A percentile compares a stretch with the other conserved stretches of the same genome.
Evolutionary conservation across 371 early-diverging fungal species (phyloP).

Genomic region (Rhizopus sp.): DNA sequence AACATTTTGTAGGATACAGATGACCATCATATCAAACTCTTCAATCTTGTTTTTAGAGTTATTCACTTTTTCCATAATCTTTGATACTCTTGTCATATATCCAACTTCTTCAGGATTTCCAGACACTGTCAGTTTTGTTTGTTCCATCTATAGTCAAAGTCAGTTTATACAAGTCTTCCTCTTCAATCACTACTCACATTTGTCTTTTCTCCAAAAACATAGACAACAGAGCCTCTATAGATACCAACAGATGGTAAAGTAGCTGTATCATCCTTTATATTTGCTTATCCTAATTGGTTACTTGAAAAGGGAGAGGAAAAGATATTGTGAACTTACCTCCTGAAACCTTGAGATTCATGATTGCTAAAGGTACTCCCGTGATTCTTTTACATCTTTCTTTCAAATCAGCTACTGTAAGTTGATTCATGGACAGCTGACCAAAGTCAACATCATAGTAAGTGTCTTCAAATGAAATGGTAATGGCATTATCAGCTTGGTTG

Average conservation of each 20-base stretch:
- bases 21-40: conserved; percentile 16
- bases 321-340: conserved; percentile 21
- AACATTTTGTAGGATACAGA: conserved; percentile 1
- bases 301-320: background rate
- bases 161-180: background rate
- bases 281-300: conserved; percentile 11
- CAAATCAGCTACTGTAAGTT: conserved; percentile 23
- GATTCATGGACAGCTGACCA: conserved; percentile 15
- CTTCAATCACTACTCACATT: conserved; percentile 15
- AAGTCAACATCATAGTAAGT: conserved; percentile 25
- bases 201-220: conserved; percentile 22
- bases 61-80: conserved; percentile 20
- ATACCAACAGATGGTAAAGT: conserved; percentile 24
- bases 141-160: conserved; percentile 11
- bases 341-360: conserved; percentile 35
- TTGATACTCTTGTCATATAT: conserved; percentile 21
- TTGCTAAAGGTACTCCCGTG: conserved; percentile 33
- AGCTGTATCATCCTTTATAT: conserved; percentile 33
- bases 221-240: conserved; percentile 19
- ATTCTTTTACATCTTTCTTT: conserved; percentile 27
- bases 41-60: conserved; percentile 15
- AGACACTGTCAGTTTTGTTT: conserved; percentile 24
- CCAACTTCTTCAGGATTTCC: conserved; percentile 38
- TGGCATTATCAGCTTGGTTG: conserved; percentile 2
- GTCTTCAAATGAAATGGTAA: conserved; percentile 16